Conservation (phyloP, 73 alveolate species). For the Tetrahymena malaccensis region DNA sequence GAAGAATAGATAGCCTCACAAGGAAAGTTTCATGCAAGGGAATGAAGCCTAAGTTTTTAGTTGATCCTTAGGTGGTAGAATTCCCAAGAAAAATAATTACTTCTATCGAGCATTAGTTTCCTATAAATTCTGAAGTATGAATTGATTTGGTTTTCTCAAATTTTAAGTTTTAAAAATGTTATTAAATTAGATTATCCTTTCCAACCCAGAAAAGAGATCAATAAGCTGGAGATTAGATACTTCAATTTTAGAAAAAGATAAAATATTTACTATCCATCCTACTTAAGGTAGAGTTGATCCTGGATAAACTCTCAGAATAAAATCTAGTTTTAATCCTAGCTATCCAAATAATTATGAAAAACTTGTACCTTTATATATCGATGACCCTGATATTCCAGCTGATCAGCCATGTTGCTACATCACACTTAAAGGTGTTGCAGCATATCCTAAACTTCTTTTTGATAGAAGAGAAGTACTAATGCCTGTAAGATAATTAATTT, state of each 20-base stretch:
- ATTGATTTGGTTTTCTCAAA: neutral
- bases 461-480: slow-evolving; percentile 92
- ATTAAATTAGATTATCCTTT: slow-evolving; percentile 58
- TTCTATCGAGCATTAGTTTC: slow-evolving; percentile 77
- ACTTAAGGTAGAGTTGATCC: slow-evolving; percentile 83
- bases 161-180: neutral
- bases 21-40: slow-evolving; percentile 73
- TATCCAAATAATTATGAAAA: slow-evolving; percentile 84
- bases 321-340: slow-evolving; percentile 91
- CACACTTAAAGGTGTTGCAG: slow-evolving; percentile 92
- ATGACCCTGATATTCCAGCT: slow-evolving; percentile 47
- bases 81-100: slow-evolving; percentile 76
- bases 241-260: slow-evolving; percentile 51
- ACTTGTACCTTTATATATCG: slow-evolving; percentile 77
- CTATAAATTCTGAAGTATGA: slow-evolving; percentile 22
- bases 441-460: slow-evolving; percentile 90
- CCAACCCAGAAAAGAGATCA: slow-evolving; percentile 78
- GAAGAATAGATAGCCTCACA: neutral
- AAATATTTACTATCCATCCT: slow-evolving; percentile 79
- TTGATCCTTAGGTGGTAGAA: slow-evolving; percentile 66
- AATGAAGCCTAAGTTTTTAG: slow-evolving; percentile 82
- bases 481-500: slow-evolving; percentile 50
- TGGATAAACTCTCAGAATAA: slow-evolving; percentile 76
- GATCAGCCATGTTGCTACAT: slow-evolving; percentile 72
- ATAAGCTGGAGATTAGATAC: slow-evolving; percentile 73